phyloP scores from a whole-genome alignment of 148 eudicot species.

The Linanthus parryae region DNA sequence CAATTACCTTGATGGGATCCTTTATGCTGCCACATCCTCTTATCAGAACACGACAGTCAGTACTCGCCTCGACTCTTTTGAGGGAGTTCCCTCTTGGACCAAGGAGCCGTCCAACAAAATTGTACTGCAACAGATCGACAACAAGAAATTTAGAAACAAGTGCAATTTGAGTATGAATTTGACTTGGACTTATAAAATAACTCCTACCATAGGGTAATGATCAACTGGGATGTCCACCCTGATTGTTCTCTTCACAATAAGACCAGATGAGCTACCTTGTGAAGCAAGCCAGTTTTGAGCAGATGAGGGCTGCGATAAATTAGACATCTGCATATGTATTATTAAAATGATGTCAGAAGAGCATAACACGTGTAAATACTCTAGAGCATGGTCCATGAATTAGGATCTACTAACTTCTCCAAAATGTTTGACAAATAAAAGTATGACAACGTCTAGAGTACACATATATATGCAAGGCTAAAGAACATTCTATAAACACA shows the following conservation, averaged over 20 bases:
- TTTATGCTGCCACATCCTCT: slow-evolving; percentile 96
- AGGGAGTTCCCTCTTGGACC: slow-evolving; percentile 97
- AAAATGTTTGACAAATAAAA: too few species aligned
- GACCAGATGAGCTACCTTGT: slow-evolving; percentile 77
- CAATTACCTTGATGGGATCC: slow-evolving; percentile 74
- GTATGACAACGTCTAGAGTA: too few species aligned
- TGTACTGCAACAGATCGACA: slow-evolving; percentile 43
- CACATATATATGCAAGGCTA: too few species aligned
- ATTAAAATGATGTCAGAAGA: slow-evolving; percentile 10
- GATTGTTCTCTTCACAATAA: slow-evolving; percentile 80
- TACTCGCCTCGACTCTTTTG: slow-evolving; percentile 88
- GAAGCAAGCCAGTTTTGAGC: slow-evolving; percentile 79
- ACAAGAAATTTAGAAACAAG: slow-evolving; percentile 3
- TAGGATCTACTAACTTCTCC: too few species aligned
- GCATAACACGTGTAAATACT: slow-evolving; percentile 1
- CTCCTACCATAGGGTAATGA: slow-evolving; percentile 72
- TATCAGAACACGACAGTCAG: slow-evolving; percentile 88
- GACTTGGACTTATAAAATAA: slow-evolving; percentile 11
- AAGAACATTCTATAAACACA: too few species aligned
- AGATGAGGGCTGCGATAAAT: slow-evolving; percentile 66
- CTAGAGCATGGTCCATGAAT: too few species aligned
- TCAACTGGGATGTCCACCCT: slow-evolving; percentile 90
- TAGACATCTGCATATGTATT: slow-evolving; percentile 60
- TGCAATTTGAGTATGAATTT: slow-evolving; percentile 4
- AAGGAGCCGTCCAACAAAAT: slow-evolving; percentile 95